Evolutionary conservation across 2,329 filamentous ascomycete species (phyloP).

Genomic region (Penicillium vulpinum): DNA sequence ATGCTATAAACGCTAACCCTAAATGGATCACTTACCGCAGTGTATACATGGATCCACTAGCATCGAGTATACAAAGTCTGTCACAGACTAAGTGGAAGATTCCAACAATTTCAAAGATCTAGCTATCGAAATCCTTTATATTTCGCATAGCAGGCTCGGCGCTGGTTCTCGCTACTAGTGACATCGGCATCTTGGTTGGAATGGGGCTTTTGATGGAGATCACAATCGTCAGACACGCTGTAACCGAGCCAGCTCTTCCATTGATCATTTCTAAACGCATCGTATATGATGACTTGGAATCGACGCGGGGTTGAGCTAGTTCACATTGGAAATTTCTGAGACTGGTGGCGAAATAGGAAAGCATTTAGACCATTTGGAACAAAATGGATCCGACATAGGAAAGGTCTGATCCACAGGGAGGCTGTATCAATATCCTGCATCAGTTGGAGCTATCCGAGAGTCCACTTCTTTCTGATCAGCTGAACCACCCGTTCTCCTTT

Average conservation of each 20-base stretch:
- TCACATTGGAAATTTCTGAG: background rate
- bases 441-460: no score
- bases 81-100: slow-evolving; percentile 23
- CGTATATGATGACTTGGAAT: slow-evolving; percentile 4
- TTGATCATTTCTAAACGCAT: background rate
- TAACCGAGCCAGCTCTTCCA: slow-evolving; percentile 23
- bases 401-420: no score
- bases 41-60: background rate
- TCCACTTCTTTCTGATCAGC: no score
- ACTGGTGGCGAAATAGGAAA: background rate
- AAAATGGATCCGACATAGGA: no score
- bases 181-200: slow-evolving; percentile 18
- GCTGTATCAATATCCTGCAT: no score
- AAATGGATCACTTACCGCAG: background rate
- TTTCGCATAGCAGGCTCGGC: slow-evolving; percentile 29
- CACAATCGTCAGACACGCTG: slow-evolving; percentile 20
- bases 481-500: no score
- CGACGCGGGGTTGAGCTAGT: slow-evolving; percentile 1
- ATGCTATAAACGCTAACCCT: background rate
- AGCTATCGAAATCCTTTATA: background rate
- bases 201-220: slow-evolving; percentile 32
- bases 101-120: background rate
- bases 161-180: slow-evolving; percentile 24
- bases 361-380: no score
- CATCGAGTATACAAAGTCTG: slow-evolving; percentile 4